These are phyloP conservation scores for Aureobasidium sp. DNA, from an alignment of 2,329 filamentous ascomycete genomes.

Conservation along the genomic window DNA sequence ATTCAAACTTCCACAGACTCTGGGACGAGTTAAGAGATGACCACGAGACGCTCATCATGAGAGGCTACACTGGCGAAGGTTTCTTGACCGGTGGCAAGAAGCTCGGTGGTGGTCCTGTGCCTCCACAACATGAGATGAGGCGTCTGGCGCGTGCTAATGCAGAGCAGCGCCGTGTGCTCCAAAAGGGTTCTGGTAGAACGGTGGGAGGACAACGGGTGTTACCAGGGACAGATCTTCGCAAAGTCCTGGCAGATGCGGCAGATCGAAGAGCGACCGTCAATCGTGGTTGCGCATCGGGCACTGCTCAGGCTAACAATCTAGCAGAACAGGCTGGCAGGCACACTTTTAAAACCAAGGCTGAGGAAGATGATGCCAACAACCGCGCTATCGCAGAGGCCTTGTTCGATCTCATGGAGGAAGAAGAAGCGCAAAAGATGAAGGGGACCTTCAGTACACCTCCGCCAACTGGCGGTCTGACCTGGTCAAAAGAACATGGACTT, in stretches of 20 bases:
- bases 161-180: conserved; percentile 55
- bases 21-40: conserved; percentile 89
- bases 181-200: conserved; percentile 58
- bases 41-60: conserved; percentile 63
- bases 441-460: conserved; percentile 46
- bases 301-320: conserved; percentile 57
- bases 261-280: conserved; percentile 57
- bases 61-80: conserved; percentile 85
- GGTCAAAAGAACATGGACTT: conserved; percentile 29
- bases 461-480: conserved; percentile 39
- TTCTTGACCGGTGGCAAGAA: conserved; percentile 69
- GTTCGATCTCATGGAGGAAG: conserved; percentile 79
- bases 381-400: conserved; percentile 76
- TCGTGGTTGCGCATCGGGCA: conserved; percentile 67
- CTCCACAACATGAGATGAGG: conserved; percentile 63
- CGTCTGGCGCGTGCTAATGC: conserved; percentile 60
- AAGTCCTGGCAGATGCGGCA: conserved; percentile 62
- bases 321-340: conserved; percentile 58
- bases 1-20: conserved; percentile 71
- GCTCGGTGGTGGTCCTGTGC: conserved; percentile 59
- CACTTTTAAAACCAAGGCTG: conserved; percentile 74
- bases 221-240: conserved; percentile 61
- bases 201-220: conserved; percentile 56
- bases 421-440: conserved; percentile 46
- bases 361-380: conserved; percentile 85